Base-by-base conservation (phyloP, 192 early-diverging fungal species). In the Rhizophagus sp. region DNA sequence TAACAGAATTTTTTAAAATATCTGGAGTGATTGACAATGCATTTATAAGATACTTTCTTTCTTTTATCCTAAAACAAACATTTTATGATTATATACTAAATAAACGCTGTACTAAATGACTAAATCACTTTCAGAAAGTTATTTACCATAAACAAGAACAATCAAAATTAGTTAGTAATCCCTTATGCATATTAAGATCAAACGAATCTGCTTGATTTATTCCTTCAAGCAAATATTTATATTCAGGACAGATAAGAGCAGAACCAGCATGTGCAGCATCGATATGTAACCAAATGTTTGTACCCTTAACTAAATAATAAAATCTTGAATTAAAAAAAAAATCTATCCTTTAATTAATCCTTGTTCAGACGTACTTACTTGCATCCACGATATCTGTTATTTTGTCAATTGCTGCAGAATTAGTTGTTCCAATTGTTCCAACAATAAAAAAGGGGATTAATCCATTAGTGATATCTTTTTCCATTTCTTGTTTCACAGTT, bases 241-340 rank as follows among this genome's bases (percentile, higher is more conserved):
- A 91, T 79, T 93, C 91, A 34, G 87, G 88, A 74, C 90, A 92
- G 4, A 82, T 75, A 8, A 89, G 80, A 0, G 91, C 90, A 0
- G 87, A 78, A 11, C 91, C 91, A 1, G 91, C 91, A 63, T 89
- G 90, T 3, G 91, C 91, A 5, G 91, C 90, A 75, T 93, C 91
- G n/a, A 93, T 78, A 69, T 93, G 90, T 49, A 87, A 75, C 91
- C 91, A 93, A 39, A 92, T 57, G 17, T 67, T 83, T 57, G 79
- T 88, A 33, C 80, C 62, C 22, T 77, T 44, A 27, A 80, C 73
- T 79, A 61, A 12, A 79, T 24, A 57, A 17, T 19, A 19, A 57
- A 5, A 57, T 57, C 15, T 4, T 57, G 13, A 19, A 19, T 57
- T 19, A 57, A 57, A 57, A 57, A 57, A 19, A 57, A 50, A 50